Base-by-base conservation (phyloP, 2,329 filamentous ascomycete genomes). In the Colletotrichum cordylinicola region DNA sequence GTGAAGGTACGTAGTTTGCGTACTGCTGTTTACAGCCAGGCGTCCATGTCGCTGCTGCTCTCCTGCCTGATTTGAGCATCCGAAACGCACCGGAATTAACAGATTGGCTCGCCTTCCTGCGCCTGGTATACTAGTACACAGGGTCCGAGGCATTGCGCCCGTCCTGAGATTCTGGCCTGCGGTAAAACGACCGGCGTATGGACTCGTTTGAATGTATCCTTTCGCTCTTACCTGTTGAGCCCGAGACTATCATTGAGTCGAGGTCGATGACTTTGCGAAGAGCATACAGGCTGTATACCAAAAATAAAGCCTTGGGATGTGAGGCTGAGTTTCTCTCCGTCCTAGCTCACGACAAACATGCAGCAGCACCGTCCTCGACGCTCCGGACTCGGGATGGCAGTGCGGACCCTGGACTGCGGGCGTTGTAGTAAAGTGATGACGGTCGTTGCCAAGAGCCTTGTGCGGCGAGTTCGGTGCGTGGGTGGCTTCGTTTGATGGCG, bases 51-150 rank as follows among this genome's bases (percentile, higher is more conserved):
- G 60, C 58, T 62, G 58, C 15, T 31, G 21, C 33, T 73, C 74
- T 76, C 74, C 74, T 76, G 62, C 74, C 74, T 60, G 43, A 61
- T 76, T 76, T 27, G 74, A 52, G 48, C 31, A 18, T 62, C 33
- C 70, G 58, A 74, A 58, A 55, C 70, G 37, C 13, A 37, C 58
- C 16, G 37, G 65, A 35, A 16, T 39, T 55, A 15, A 66, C 21
- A 65, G 43, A 12, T 52, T 58, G 43, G 35, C 35, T 69, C 56
- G 70, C 29, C 58, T 35, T 67, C 62, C 55, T 24, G 55, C 64
- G 58, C 27, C 18, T 61, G 56, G 67, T 66, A 31, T 24, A 35
- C 24, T 4, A 27, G 12, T 35, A 31, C 67, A 35, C 39, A 58
- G 64, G 43, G 33, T 18, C 16, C 39, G 39, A 52, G 24, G 48